These are phyloP conservation scores for Nakazawaea sp. DNA, from an alignment of 805 yeast species.

Conservation along the genomic window DNA sequence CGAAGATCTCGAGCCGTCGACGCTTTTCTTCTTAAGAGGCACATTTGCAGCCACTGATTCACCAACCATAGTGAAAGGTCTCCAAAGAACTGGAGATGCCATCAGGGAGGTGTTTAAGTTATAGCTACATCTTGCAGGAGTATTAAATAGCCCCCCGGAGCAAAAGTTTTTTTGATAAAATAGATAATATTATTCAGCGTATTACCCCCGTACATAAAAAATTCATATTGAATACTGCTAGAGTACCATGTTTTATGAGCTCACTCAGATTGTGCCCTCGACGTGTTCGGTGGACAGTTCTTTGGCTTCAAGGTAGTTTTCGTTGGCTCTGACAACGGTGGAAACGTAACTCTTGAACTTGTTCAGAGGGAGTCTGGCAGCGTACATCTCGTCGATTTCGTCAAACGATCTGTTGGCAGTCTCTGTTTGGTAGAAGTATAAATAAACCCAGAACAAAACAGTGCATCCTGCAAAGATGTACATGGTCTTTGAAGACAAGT, in stretches of 20 bases:
- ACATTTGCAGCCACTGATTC: slow-evolving; percentile 21
- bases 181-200: too few species aligned
- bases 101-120: background rate
- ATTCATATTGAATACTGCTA: too few species aligned
- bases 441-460: slow-evolving; percentile 6
- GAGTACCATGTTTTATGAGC: too few species aligned
- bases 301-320: background rate
- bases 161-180: too few species aligned
- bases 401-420: slow-evolving; percentile 13
- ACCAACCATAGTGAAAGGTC: background rate
- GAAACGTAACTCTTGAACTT: slow-evolving; percentile 1
- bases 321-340: background rate
- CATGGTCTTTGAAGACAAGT: slow-evolving; percentile 18
- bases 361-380: slow-evolving; percentile 1
- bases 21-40: slow-evolving; percentile 23
- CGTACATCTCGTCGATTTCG: slow-evolving; percentile 16
- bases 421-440: slow-evolving; percentile 13
- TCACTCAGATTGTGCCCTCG: too few species aligned
- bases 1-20: slow-evolving; percentile 14
- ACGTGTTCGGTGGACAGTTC: too few species aligned
- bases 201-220: too few species aligned
- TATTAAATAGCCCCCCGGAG: too few species aligned
- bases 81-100: background rate
- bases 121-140: too few species aligned
- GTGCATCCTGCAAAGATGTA: slow-evolving; percentile 19